Evolutionary conservation across 2,329 filamentous ascomycete species (phyloP), one percentile per base, ranked within the genome.

Genomic region (Aspergillus neotritici): DNA sequence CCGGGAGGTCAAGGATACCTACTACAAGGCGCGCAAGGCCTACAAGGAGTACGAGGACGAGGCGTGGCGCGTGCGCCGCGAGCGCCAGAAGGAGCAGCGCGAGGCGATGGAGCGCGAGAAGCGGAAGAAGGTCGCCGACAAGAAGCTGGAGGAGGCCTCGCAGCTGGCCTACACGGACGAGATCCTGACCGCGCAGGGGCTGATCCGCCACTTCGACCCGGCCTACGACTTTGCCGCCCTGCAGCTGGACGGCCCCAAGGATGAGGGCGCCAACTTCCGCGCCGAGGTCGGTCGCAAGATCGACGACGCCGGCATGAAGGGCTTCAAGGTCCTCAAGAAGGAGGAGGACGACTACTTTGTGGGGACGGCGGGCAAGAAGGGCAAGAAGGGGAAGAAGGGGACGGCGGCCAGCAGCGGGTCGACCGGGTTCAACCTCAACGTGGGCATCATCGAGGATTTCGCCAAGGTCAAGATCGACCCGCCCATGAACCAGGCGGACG

Each of bases 121-220:
- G 61, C 66, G 66, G 55, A 70, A 68, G 58, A 75, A 74, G 61
- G 69, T 76, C 51, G 72, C 75, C 37, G 74, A 77, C 56, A 75
- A 76, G 61, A 73, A 73, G 58, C 62, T 75, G 21, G 72, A 75
- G 55, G 72, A 74, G 56, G 72, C 66, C 45, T 69, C 64, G 25
- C 84, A 87, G 58, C 89, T 85, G 12, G 93, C 93, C 40, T 98
- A 88, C 75, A 77, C 87, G 36, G 88, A 96, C 57, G 89, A 98
- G 73, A 95, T 98, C 61, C 80, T 89, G 58, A 85, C 85, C 41
- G 87, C 88, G 50, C 87, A 93, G 72, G 86, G 83, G 64, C 77
- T 98, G 35, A 86, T 97, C 56, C 83, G 84, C 55, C 91, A 91
- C 77, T 91, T 97, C 55, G 90, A 97, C 67, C 91, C 91, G 2